Base-by-base conservation (phyloP, 371 early-diverging fungal species). In the Mortierella sp. region DNA sequence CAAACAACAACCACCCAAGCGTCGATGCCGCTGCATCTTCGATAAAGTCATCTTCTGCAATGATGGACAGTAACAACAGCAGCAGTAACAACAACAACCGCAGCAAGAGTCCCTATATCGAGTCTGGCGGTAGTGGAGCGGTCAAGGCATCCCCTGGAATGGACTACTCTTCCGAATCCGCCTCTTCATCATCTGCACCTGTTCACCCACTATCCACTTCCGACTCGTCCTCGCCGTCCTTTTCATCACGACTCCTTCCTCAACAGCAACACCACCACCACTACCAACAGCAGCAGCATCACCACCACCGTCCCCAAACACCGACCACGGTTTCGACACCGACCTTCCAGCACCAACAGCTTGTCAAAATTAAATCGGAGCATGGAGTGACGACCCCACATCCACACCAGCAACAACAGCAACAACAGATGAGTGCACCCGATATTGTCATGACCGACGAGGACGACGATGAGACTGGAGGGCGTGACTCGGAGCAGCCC, bases 301-400 rank as follows among this genome's bases (percentile, higher is more conserved):
- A 61, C 14, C 61, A 61, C 3, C 61, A 16, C 19, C 34, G 61
- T 14, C 28, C 61, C 19, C 61, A 61, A 28, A 61, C 61, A 61
- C 61, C 57, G 6, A 46, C 43, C 69, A 69, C 16, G 40, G 26
- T 21, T n/a, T 73, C 76, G 21, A 72, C 69, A 37, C 40, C 73
- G n/a, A 71, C 51, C 13, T 71, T 53, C 34, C 78, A 72, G n/a
- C 77, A 69, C 21, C 78, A 82, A 28, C 77, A 82, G 46, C 48
- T 82, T 21, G 72, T 74, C 43, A 78, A 78, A 26, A 24, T 72
- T 9, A 82, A 82, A 57, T 74, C 82, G 16, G 78, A 78, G 67
- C 72, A 78, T 46, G 75, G 55, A 31, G 46, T 72, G 46, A 69
- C 64, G 31, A 28, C 51, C 48, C 46, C 54, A 28, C 37, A 53